Base-by-base conservation (phyloP, 371 early-diverging fungal genomes). In the Dentiscutata heterogama region DNA sequence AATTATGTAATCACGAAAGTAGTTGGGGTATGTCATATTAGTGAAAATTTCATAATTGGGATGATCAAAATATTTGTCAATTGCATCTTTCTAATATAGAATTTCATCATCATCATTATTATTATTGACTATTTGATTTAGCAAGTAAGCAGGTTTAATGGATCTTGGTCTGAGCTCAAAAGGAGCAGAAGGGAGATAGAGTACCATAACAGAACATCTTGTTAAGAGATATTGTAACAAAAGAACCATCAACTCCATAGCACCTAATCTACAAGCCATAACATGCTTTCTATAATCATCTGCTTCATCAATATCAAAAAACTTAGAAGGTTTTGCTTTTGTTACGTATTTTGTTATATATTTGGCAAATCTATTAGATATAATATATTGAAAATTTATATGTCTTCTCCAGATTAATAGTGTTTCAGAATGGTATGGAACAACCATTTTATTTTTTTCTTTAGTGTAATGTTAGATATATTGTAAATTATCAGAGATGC, bases 241-340 rank as follows among this genome's bases (percentile, higher is more conserved):
- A 3, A 73, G 14, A 53, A 73, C 29, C 74, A 73, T 73, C 5
- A 51, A 53, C 27, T 73, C 54, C 74, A 73, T 73, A n/a, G n/a
- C n/a, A n/a, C n/a, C n/a, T n/a, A n/a, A n/a, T n/a, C n/a, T n/a
- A n/a, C n/a, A n/a, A n/a, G n/a, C n/a, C n/a, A n/a, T n/a, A n/a
- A n/a, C n/a, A n/a, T n/a, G n/a, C n/a, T n/a, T n/a, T n/a, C n/a
- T n/a, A n/a, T n/a, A n/a, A n/a, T n/a, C n/a, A n/a, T n/a, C n/a
- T n/a, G n/a, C n/a, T n/a, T n/a, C n/a, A 4, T n/a, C n/a, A n/a
- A n/a, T n/a, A n/a, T n/a, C n/a, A n/a, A n/a, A n/a, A n/a, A n/a
- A n/a, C n/a, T n/a, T n/a, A n/a, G n/a, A n/a, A n/a, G n/a, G n/a
- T n/a, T n/a, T n/a, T n/a, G n/a, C n/a, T n/a, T n/a, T n/a, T n/a